Base-by-base conservation (phyloP, 2,329 filamentous ascomycete species). In the Sarocladium brachiariae region DNA sequence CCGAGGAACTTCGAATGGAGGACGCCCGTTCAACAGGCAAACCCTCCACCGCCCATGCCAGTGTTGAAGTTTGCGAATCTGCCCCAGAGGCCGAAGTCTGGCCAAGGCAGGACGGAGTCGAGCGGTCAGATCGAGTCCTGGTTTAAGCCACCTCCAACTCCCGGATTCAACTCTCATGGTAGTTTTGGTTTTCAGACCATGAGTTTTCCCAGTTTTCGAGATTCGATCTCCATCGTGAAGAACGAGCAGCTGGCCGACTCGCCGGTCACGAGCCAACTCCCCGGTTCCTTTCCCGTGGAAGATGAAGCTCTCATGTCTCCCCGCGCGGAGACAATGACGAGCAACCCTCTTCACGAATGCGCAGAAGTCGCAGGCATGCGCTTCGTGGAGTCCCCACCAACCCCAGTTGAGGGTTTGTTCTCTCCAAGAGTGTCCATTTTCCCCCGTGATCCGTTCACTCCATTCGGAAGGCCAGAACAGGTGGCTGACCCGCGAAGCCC, bases 401-500 rank as follows among this genome's bases (percentile, higher is more conserved):
- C 77, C 1, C 75, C 78, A 1, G 69, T 64, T 13, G 74, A 77
- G 25, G 72, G 71, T 27, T 65, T 77, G 47, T 84, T 76, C 62
- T 83, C 74, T 50, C 78, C 75, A 16, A 68, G 71, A 45, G 68
- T 71, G 51, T 70, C 71, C 7, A 69, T 72, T 59, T 80, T 83
- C 51, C 75, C 78, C 4, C 69, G 76, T 23, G 74, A 81, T 55
- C 71, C 75, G 0, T 75, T 78, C 51, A 70, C 65, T 43, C 69
- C 75, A 2, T 80, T 80, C 55, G 73, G 70, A 39, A 71, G 74
- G 33, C 77, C 77, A 10, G 58, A 69, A 2, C 74, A 77, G 54
- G 67, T 72, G 10, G 73, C 72, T 13, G 86, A 91, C 61, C 87
- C 87, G 13, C 72, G 87, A 58, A 90, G 86, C 63, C 87, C 87